Conservation (phyloP, 148 eudicot species). For the Dianthus caryophyllus region DNA sequence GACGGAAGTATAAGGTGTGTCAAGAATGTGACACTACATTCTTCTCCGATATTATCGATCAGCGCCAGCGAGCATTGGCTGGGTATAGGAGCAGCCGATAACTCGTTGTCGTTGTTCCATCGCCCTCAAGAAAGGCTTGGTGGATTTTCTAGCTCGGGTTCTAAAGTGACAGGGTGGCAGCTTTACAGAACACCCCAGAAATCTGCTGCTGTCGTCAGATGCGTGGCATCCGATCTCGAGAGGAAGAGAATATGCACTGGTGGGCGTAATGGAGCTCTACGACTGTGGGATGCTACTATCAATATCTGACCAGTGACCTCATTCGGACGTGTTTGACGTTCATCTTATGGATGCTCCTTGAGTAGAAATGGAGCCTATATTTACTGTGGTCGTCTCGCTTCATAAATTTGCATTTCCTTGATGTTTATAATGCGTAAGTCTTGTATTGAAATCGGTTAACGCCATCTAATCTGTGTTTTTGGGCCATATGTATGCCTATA, state of each 20-base stretch:
- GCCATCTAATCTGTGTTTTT: no score
- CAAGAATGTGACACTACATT: constrained; percentile 81
- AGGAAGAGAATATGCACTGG: constrained; percentile 96
- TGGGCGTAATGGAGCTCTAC: constrained; percentile 84
- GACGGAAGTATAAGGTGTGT: constrained; percentile 76
- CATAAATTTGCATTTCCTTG: no score
- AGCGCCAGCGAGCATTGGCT: constrained; percentile 92
- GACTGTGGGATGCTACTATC: constrained; percentile 97
- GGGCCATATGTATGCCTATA: no score
- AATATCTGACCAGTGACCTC: constrained; percentile 60
- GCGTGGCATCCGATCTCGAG: constrained; percentile 81
- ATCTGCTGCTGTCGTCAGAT: constrained; percentile 83
- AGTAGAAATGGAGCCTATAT: no score
- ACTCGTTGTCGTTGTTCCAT: constrained; percentile 89
- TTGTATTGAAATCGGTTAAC: no score
- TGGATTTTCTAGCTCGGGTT: constrained; percentile 53
- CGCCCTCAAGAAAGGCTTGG: constrained; percentile 90
- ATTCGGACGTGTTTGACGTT: neutral
- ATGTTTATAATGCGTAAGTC: no score
- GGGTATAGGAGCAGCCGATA: constrained; percentile 95
- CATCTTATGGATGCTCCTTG: neutral
- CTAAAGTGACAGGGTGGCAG: constrained; percentile 88
- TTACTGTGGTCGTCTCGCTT: no score
- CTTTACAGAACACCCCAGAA: constrained; percentile 93
- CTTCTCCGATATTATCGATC: constrained; percentile 63